phyloP scores from a whole-genome alignment of 2,329 filamentous ascomycete genomes.

The Pleoardoris graminearum region DNA sequence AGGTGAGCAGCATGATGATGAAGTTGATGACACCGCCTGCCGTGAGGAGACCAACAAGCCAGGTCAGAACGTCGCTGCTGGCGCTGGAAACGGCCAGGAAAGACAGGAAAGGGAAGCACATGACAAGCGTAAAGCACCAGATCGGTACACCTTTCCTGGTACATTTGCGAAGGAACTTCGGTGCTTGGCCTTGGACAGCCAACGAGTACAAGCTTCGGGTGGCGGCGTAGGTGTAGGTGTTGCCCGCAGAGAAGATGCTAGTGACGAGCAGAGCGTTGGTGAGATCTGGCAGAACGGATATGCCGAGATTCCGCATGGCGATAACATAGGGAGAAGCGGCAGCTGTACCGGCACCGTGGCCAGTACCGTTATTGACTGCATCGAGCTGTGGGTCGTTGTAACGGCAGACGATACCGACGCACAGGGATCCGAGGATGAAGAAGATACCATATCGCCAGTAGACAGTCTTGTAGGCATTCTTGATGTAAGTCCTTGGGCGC shows the following conservation, averaged over 20 bases:
- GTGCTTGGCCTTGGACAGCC: conserved; percentile 58
- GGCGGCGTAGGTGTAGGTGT: conserved; percentile 60
- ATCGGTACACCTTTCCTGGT: conserved; percentile 70
- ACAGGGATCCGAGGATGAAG: conserved; percentile 52
- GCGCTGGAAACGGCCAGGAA: conserved; percentile 73
- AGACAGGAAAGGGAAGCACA: conserved; percentile 69
- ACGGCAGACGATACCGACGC: conserved; percentile 55
- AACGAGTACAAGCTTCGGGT: conserved; percentile 58
- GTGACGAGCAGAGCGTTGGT: conserved; percentile 61
- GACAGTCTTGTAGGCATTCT: conserved; percentile 54
- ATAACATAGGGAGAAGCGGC: conserved; percentile 66
- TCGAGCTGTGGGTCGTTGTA: conserved; percentile 73
- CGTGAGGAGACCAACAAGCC: conserved; percentile 73
- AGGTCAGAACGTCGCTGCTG: conserved; percentile 68
- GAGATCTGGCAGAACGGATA: conserved; percentile 59
- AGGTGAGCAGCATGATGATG: conserved; percentile 60
- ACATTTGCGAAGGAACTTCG: conserved; percentile 60
- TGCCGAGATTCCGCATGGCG: conserved; percentile 60
- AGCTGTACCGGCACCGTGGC: conserved; percentile 49
- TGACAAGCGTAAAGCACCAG: conserved; percentile 69
- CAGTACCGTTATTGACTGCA: conserved; percentile 45
- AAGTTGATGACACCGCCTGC: conserved; percentile 62
- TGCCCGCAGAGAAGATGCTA: conserved; percentile 60
- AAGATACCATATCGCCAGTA: conserved; percentile 53
- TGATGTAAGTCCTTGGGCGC: conserved; percentile 51